phyloP scores from a whole-genome alignment of 192 early-diverging fungal species.

The Linnemannia elongata region DNA sequence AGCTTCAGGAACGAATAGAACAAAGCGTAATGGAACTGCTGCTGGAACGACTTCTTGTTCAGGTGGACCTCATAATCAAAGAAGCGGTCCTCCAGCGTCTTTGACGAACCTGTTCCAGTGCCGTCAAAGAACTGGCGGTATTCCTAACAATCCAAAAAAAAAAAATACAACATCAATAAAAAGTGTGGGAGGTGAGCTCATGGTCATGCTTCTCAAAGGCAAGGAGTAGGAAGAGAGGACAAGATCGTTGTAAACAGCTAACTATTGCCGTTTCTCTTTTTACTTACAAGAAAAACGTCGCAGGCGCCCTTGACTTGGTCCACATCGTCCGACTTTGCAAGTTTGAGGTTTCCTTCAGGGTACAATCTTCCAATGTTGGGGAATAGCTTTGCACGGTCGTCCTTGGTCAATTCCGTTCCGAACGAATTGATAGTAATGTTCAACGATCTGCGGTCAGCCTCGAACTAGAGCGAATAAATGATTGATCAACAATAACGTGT shows the following conservation, averaged over 20 bases:
- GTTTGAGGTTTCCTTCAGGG: slow-evolving; percentile 88
- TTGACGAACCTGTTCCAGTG: slow-evolving; percentile 62
- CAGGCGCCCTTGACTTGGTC: slow-evolving; percentile 93
- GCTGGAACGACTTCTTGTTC: slow-evolving; percentile 93
- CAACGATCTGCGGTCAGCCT: slow-evolving; percentile 97
- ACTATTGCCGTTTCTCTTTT: not conserved
- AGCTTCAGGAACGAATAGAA: slow-evolving; percentile 97
- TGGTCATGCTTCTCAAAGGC: not conserved
- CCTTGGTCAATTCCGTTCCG: slow-evolving; percentile 96
- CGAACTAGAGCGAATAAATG: slow-evolving; percentile 74
- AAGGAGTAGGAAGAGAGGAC: not conserved
- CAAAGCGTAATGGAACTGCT: slow-evolving; percentile 97
- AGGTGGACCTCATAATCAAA: slow-evolving; percentile 95
- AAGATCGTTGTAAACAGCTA: no score
- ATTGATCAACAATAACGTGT: not conserved
- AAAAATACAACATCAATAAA: not conserved
- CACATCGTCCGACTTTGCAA: slow-evolving; percentile 91
- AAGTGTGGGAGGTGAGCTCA: not conserved
- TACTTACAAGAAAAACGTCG: slow-evolving; percentile 83
- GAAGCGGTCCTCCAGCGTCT: slow-evolving; percentile 93
- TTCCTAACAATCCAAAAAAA: slow-evolving; percentile 71
- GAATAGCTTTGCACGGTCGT: slow-evolving; percentile 96
- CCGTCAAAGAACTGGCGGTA: slow-evolving; percentile 90
- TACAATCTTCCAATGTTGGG: slow-evolving; percentile 92
- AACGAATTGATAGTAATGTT: slow-evolving; percentile 99